Evolutionary conservation across 805 yeast genomes (phyloP), one percentile per base, ranked within the genome.

Genomic region (Pichia kluyveri): DNA sequence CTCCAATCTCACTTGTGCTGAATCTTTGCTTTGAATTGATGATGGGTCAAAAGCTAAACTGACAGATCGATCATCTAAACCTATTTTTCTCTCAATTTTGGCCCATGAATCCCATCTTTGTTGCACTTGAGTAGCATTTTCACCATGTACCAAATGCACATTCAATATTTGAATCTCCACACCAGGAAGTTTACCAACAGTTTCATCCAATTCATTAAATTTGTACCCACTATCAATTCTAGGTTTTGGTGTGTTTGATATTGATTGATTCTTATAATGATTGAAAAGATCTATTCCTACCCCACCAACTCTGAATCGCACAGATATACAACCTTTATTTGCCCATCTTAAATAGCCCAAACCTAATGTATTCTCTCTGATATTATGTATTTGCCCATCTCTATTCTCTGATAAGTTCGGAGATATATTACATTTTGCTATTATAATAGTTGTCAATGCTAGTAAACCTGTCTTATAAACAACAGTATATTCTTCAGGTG

Each of bases 331-430:
- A 3, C 85, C 85, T 55, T 79, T 79, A 60, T 79, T 79, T 17
- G 82, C 83, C 77, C 82, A 79, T 26, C 78, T 72, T 44, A 79
- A 57, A 38, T 78, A 69, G 0, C 84, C 84, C 0, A 83, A 72
- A 0, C 84, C 83, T 8, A 80, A 65, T 0, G 80, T 69, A 3
- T 68, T 61, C 5, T 67, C 65, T 18, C 61, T 60, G 7, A 77
- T 47, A 18, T 64, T 54, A 2, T 70, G 60, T n/a, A 79, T 62
- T 51, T 76, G 73, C 2, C 59, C 52, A 6, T 54, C 58, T 3
- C 74, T 43, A 9, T 19, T 19, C 4, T 41, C 34, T 10, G 40
- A 23, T 5, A 27, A 15, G 5, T 60, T 57, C 3, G 56, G 50
- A 17, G 59, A 59, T 9, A 48, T 11, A 15, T 19, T 5, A 1